A percentile compares a stretch with the other conserved stretches of the same genome.
Conservation (phyloP, 805 yeast genomes). For the Candida xiaguanensis region DNA sequence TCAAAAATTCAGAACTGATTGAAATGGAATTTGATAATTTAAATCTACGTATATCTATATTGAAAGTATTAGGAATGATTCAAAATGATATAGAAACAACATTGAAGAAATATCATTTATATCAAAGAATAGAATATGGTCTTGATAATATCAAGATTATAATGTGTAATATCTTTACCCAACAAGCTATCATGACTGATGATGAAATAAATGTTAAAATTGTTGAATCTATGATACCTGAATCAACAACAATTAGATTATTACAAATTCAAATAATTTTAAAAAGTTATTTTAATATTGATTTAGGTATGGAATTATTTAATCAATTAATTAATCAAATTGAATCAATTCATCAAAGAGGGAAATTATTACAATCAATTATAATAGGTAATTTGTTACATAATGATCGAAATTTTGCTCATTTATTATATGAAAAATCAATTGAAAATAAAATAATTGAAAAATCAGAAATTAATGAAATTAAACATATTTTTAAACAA, state of each 20-base stretch:
- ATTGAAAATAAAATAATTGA: slow-evolving; percentile 28
- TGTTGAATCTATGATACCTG: slow-evolving; percentile 36
- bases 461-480: slow-evolving; percentile 35
- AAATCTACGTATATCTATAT: slow-evolving; percentile 26
- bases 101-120: slow-evolving; percentile 36
- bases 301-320: slow-evolving; percentile 39
- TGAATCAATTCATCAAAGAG: slow-evolving; percentile 40
- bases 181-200: slow-evolving; percentile 32
- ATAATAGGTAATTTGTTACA: slow-evolving; percentile 40
- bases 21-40: slow-evolving; percentile 23
- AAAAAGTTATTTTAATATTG: slow-evolving; percentile 34
- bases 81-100: slow-evolving; percentile 25
- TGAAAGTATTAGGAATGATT: slow-evolving; percentile 32
- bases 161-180: slow-evolving; percentile 37
- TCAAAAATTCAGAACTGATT: not conserved
- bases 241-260: slow-evolving; percentile 25
- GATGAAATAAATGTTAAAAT: slow-evolving; percentile 27
- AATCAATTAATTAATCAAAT: slow-evolving; percentile 42
- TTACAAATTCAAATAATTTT: slow-evolving; percentile 42
- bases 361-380: slow-evolving; percentile 43
- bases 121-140: slow-evolving; percentile 35
- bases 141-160: slow-evolving; percentile 39
- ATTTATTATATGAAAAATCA: slow-evolving; percentile 47
- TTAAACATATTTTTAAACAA: slow-evolving; percentile 41
- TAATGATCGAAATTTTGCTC: slow-evolving; percentile 53